Base-by-base conservation (phyloP, 768 basidiomycete species). In the Mycena rebaudengoi region DNA sequence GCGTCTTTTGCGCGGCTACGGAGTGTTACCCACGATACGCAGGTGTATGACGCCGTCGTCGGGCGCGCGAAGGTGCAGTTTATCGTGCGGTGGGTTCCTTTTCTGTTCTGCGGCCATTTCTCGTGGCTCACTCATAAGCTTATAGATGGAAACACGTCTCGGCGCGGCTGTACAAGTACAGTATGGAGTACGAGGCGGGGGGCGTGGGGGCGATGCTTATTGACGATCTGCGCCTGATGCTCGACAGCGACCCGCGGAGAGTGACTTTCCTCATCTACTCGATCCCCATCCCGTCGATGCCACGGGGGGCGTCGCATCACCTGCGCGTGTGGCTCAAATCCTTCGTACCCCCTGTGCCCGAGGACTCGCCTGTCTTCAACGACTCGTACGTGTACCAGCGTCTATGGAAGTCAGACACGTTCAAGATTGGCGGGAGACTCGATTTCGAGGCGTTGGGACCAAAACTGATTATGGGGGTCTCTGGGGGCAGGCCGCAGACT, bases 171-270 rank as follows among this genome's bases (percentile, higher is more conserved):
- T 90, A 86, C 62, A 79, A 79, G 37, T 85, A 89, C 64, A 83
- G 86, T 6, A 71, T 91, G 66, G 88, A 88, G 20, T 91, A 91
- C 66, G 88, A 89, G 52, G 86, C 87, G 5, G 83, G 82, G 48
- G 89, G 90, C 1, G 85, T 86, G 0, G 88, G 88, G 13, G 80
- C 75, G 33, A 77, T 76, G 21, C 72, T 90, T 12, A 82, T 91
- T 57, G 84, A 86, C 16, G 81, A 88, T 61, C 75, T 83, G 62
- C 75, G 75, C n/a, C 71, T 91, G 41, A 77, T 78, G 21, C 72
- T 90, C 23, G 85, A 86, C 44, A 84, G 82, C 37, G 85, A 88
- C 49, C 87, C 88, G 16, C 78, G 81, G 48, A 71, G 76, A 2
- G 71, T 89, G 25, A 79, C 81, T 14, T 91, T 90, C 73, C 72